Percentiles rank a stretch among this genome's conserved stretches.
phyloP scores from a whole-genome alignment of 306 rosid species.

The Prunus mume region DNA sequence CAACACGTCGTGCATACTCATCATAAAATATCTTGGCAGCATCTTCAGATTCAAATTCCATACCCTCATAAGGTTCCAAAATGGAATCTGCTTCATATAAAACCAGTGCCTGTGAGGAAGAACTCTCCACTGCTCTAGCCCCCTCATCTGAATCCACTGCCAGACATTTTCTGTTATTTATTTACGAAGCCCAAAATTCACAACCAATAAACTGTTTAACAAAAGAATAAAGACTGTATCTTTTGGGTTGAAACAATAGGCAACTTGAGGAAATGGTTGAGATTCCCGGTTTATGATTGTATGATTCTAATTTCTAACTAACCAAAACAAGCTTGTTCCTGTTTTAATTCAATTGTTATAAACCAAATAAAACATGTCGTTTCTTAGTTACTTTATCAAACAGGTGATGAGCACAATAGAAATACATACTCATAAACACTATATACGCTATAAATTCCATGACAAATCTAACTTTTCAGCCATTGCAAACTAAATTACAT shows the following conservation, averaged over 20 bases:
- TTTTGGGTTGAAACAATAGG: neutral
- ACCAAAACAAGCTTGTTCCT: neutral
- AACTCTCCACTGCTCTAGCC: conserved; percentile 44
- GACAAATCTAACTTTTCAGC: neutral
- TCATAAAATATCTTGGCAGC: conserved; percentile 94
- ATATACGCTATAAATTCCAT: neutral
- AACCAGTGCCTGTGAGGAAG: conserved; percentile 37
- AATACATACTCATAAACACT: neutral
- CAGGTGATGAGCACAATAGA: conserved; percentile 11
- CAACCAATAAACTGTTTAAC: conserved; percentile 10
- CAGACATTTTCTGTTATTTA: conserved; percentile 27
- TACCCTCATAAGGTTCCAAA: conserved; percentile 78
- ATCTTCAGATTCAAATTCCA: conserved; percentile 94
- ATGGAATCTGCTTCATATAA: conserved; percentile 42
- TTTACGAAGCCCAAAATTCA: conserved; percentile 10
- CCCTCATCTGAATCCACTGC: conserved; percentile 66
- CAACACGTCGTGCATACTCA: conserved; percentile 73
- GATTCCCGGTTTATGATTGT: neutral
- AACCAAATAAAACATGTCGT: neutral
- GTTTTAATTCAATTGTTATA: neutral
- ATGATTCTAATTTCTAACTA: neutral
- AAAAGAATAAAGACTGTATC: neutral
- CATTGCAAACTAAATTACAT: neutral
- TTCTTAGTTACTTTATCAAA: conserved; percentile 13
- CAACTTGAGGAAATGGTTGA: neutral